These are phyloP conservation scores for Sphenostylis stenocarpa DNA, from an alignment of 306 rosid species.

Conservation along the genomic window DNA sequence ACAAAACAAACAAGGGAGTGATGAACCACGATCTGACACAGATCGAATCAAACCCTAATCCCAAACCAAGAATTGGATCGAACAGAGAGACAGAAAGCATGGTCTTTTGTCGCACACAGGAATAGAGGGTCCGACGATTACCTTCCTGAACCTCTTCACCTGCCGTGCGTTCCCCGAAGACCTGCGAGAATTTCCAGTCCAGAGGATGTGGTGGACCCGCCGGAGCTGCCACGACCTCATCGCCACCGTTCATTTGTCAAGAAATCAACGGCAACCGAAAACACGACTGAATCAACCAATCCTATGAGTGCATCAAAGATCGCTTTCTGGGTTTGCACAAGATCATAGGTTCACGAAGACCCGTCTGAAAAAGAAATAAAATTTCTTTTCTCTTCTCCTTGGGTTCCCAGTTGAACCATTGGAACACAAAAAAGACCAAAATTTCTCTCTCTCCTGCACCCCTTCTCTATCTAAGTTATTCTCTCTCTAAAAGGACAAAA, in stretches of 20 bases:
- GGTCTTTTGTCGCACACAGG: background rate
- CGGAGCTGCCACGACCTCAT: conserved; percentile 87
- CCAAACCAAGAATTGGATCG: conserved; percentile 74
- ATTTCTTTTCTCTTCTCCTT: conserved; percentile 32
- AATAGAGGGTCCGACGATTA: conserved; percentile 37
- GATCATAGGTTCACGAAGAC: conserved; percentile 62
- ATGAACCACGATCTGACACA: conserved; percentile 49
- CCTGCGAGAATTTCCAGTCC: conserved; percentile 99
- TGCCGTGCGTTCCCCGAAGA: conserved; percentile 95
- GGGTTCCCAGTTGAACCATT: conserved; percentile 80
- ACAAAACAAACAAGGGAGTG: conserved; percentile 17
- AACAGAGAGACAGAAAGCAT: conserved; percentile 21
- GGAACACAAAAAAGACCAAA: conserved; percentile 53
- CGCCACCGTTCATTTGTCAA: conserved; percentile 84
- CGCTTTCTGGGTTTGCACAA: conserved; percentile 65
- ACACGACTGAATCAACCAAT: conserved; percentile 49
- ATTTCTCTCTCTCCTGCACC: conserved; percentile 38
- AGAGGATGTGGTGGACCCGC: conserved; percentile 66
- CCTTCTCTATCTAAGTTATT: conserved; percentile 29
- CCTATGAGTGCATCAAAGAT: conserved; percentile 75
- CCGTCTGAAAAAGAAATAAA: conserved; percentile 42
- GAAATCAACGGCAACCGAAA: conserved; percentile 48
- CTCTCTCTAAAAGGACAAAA: conserved; percentile 71
- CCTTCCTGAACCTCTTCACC: conserved; percentile 99
- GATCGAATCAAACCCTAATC: conserved; percentile 81